These are phyloP conservation scores for Pestalotiopsis sp. DNA, from an alignment of 2,329 filamentous ascomycete genomes.

Conservation along the genomic window DNA sequence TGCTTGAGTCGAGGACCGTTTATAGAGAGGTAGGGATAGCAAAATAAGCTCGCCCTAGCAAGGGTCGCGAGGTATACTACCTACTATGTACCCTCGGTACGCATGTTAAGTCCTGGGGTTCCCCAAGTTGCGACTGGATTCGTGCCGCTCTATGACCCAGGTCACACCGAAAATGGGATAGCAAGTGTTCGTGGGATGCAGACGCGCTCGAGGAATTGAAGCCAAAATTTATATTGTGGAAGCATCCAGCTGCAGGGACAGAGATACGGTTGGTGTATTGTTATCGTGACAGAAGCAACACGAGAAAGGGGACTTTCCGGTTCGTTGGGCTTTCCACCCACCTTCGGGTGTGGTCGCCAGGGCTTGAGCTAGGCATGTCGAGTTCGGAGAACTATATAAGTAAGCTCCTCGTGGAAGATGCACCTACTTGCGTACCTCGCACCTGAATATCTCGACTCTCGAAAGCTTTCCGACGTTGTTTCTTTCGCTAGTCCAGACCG, in stretches of 20 bases:
- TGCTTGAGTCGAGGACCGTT: background rate
- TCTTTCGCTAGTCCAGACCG: conserved; percentile 1
- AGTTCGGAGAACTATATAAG: background rate
- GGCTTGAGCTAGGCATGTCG: background rate
- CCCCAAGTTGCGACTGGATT: background rate
- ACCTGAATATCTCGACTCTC: background rate
- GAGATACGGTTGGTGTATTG: background rate
- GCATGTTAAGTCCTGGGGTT: background rate
- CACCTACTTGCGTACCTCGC: background rate
- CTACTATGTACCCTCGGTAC: background rate
- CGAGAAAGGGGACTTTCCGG: background rate
- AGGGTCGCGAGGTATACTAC: background rate
- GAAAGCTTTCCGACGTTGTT: background rate
- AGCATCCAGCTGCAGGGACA: background rate
- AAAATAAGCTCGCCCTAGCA: background rate
- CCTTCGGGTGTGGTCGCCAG: background rate
- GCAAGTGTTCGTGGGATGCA: background rate
- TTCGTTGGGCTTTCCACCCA: background rate
- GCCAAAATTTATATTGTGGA: background rate
- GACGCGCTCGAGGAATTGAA: background rate
- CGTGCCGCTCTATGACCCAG: background rate
- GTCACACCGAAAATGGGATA: background rate
- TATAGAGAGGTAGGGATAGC: background rate
- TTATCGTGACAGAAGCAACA: background rate
- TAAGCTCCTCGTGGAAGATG: background rate